phyloP scores from a whole-genome alignment of 2,329 filamentous ascomycete genomes.

The Ophiosphaerella narmari region DNA sequence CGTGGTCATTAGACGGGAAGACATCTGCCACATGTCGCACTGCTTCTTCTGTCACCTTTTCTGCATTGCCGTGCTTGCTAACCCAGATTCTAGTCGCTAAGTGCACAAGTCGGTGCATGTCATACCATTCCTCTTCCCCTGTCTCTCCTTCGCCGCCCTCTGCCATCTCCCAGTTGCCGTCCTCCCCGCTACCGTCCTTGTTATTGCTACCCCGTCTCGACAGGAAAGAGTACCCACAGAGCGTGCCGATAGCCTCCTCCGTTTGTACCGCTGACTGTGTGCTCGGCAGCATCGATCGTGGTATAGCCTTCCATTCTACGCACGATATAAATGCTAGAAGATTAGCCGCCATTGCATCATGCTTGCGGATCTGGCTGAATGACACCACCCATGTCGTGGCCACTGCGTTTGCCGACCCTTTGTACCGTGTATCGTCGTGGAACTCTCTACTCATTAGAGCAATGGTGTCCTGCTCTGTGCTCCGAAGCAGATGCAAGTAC shows the following conservation, averaged over 20 bases:
- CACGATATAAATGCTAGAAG: conserved; percentile 15
- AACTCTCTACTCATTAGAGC: conserved; percentile 48
- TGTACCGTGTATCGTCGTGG: conserved; percentile 45
- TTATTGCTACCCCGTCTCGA: conserved; percentile 7
- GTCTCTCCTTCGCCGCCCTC: not conserved
- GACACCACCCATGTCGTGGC: conserved; percentile 52
- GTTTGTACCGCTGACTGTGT: conserved; percentile 11
- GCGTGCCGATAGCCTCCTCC: conserved; percentile 26
- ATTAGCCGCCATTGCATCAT: conserved; percentile 40
- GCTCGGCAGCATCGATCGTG: conserved; percentile 15
- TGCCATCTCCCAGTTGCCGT: not conserved
- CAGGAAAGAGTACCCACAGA: conserved; percentile 29
- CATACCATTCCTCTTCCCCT: conserved; percentile 4
- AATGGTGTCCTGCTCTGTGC: conserved; percentile 39
- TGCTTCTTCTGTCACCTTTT: conserved; percentile 3
- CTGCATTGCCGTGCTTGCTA: not conserved
- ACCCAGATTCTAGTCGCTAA: conserved; percentile 10
- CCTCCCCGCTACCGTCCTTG: conserved; percentile 10
- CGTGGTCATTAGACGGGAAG: conserved; percentile 4
- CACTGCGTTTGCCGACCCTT: conserved; percentile 43
- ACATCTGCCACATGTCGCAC: conserved; percentile 1
- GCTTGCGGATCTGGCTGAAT: conserved; percentile 39
- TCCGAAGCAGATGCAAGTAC: conserved; percentile 44
- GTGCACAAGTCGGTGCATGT: conserved; percentile 10
- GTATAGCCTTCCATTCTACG: conserved; percentile 21